phyloP scores from a whole-genome alignment of 1,284 basidiomycete species.

The Cutaneotrichosporon daszewskae region DNA sequence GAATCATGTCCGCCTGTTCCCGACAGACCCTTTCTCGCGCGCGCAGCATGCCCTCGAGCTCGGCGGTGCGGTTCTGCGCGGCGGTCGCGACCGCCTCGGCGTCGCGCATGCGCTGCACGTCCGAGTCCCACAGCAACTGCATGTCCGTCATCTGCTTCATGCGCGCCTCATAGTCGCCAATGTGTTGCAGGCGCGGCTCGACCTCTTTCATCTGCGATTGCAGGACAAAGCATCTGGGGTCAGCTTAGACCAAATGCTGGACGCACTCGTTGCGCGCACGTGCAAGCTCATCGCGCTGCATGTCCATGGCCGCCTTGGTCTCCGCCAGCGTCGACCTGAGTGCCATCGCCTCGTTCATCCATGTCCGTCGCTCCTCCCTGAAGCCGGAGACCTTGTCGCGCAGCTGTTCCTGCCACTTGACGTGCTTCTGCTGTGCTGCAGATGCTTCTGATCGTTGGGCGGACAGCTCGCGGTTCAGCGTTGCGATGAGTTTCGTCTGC shows the following conservation, averaged over 20 bases:
- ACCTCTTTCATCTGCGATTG: constrained; percentile 36
- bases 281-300: constrained; percentile 37
- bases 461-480: constrained; percentile 32
- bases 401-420: constrained; percentile 42
- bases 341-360: constrained; percentile 32
- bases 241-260: not conserved
- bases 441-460: constrained; percentile 32
- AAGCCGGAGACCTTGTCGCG: constrained; percentile 34
- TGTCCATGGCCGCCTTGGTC: constrained; percentile 17
- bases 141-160: constrained; percentile 38
- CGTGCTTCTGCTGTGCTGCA: constrained; percentile 37
- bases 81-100: constrained; percentile 20
- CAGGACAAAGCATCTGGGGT: constrained; percentile 28
- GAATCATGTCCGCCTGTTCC: constrained; percentile 18
- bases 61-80: constrained; percentile 17
- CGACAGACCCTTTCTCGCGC: constrained; percentile 21
- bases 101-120: constrained; percentile 25
- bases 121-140: constrained; percentile 37
- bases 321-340: constrained; percentile 32
- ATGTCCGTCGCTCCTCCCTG: constrained; percentile 36
- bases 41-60: constrained; percentile 24
- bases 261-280: constrained; percentile 40
- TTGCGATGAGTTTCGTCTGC: constrained; percentile 33
- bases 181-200: constrained; percentile 34
- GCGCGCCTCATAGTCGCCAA: constrained; percentile 39